Conservation (phyloP, 2,329 filamentous ascomycete species). For the Nothopassalora personata region DNA sequence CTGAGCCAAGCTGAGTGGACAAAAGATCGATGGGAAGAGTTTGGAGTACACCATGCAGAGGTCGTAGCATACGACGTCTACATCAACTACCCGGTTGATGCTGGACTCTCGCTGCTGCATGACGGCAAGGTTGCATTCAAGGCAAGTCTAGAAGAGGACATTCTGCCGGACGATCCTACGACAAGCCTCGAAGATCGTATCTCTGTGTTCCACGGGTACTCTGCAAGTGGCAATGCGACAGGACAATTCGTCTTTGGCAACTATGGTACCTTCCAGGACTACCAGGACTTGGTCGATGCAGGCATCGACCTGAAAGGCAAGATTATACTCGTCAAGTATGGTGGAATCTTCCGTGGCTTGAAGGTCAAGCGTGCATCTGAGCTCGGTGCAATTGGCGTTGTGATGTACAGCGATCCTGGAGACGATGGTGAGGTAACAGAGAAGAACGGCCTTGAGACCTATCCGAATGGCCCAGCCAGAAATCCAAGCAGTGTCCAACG, state of each 20-base stretch:
- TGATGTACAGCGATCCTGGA: constrained; percentile 84
- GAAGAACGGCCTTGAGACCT: constrained; percentile 69
- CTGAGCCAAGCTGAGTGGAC: constrained; percentile 50
- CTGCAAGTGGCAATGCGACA: constrained; percentile 85
- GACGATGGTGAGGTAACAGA: constrained; percentile 80
- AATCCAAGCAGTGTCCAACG: constrained; percentile 86
- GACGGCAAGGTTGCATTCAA: constrained; percentile 32
- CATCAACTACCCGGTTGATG: constrained; percentile 46
- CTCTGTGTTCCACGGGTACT: constrained; percentile 93
- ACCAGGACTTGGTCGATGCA: constrained; percentile 69
- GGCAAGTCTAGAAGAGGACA: constrained; percentile 76
- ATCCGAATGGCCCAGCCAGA: constrained; percentile 80
- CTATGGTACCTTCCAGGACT: constrained; percentile 82
- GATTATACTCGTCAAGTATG: constrained; percentile 82
- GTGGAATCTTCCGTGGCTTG: constrained; percentile 77
- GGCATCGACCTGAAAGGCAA: constrained; percentile 75
- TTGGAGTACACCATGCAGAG: constrained; percentile 41
- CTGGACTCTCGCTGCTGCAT: constrained; percentile 38
- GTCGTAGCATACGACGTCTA: constrained; percentile 49
- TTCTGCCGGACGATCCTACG: constrained; percentile 76
- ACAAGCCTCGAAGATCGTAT: constrained; percentile 66
- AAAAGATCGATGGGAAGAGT: constrained; percentile 45
- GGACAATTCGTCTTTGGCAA: constrained; percentile 83
- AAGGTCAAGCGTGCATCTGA: constrained; percentile 92
- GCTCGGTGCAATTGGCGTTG: constrained; percentile 76